Conservation (phyloP, 2,329 filamentous ascomycete genomes). For the Penicillium italicum region DNA sequence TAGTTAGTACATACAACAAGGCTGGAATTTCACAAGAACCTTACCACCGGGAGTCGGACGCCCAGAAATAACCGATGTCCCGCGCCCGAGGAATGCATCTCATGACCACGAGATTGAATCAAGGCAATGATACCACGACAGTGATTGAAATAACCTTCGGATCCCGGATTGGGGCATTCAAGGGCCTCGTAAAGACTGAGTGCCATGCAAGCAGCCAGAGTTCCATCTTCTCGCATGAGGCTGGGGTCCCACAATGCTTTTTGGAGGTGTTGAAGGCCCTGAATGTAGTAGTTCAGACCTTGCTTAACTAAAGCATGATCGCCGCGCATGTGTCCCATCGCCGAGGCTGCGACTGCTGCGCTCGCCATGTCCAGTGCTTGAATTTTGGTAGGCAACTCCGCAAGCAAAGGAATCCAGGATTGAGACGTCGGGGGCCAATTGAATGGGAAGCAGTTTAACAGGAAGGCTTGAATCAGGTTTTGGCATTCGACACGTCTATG, state of each 20-base stretch:
- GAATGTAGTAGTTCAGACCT: conserved; percentile 35
- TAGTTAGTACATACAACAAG: background rate
- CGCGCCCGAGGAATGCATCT: conserved; percentile 30
- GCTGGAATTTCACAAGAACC: background rate
- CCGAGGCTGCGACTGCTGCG: background rate
- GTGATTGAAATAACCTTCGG: conserved; percentile 32
- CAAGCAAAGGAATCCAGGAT: background rate
- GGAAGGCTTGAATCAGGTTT: background rate
- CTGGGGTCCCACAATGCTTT: conserved; percentile 31
- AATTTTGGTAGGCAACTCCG: background rate
- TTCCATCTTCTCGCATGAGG: conserved; percentile 35
- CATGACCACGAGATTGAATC: conserved; percentile 32
- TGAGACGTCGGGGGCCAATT: background rate
- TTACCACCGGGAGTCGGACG: conserved; percentile 19
- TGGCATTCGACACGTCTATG: background rate
- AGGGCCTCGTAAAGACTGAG: conserved; percentile 36
- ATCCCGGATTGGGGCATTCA: conserved; percentile 35
- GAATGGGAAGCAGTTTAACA: background rate
- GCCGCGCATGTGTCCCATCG: background rate
- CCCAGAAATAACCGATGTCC: conserved; percentile 35
- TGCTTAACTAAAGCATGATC: conserved; percentile 18
- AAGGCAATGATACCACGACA: conserved; percentile 32
- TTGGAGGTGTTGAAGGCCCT: conserved; percentile 36
- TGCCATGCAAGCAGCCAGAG: conserved; percentile 37
- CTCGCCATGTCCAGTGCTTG: background rate